Conservation (phyloP, 2,329 filamentous ascomycete species). For the Arthrobotrys iridis region DNA sequence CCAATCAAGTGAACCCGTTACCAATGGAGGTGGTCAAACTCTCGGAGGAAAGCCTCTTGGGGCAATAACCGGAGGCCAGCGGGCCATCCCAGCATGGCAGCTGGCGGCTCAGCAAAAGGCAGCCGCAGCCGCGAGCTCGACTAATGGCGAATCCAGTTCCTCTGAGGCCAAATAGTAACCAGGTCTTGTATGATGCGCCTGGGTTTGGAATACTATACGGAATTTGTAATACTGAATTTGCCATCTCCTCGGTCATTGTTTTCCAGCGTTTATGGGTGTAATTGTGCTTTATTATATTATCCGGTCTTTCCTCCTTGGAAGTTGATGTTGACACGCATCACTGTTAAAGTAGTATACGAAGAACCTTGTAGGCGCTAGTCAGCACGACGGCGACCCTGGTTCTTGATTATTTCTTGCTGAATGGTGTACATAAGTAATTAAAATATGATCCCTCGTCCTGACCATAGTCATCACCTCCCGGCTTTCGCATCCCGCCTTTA, state of each 20-base stretch:
- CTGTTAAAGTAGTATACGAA: conserved; percentile 29
- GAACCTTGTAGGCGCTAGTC: conserved; percentile 22
- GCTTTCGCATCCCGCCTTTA: not conserved
- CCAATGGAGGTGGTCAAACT: conserved; percentile 42
- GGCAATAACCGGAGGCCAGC: conserved; percentile 48
- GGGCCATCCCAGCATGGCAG: conserved; percentile 68
- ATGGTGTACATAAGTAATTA: conserved; percentile 31
- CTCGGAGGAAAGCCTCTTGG: conserved; percentile 56
- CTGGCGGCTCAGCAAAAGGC: conserved; percentile 62
- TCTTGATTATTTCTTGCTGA: conserved; percentile 14
- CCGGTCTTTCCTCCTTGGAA: conserved; percentile 25
- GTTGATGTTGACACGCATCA: conserved; percentile 38
- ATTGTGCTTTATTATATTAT: conserved; percentile 39
- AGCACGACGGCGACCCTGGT: conserved; percentile 7
- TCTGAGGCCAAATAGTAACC: conserved; percentile 29
- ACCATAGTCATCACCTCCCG: not conserved
- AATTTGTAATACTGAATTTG: conserved; percentile 26
- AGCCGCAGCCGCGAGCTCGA: conserved; percentile 57
- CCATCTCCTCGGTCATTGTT: conserved; percentile 19
- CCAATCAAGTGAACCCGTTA: conserved; percentile 24
- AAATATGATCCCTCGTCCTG: not conserved
- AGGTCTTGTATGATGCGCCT: not conserved
- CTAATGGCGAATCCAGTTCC: conserved; percentile 42
- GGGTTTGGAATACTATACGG: conserved; percentile 30
- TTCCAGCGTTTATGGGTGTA: conserved; percentile 52